Evolutionary conservation across 306 rosid genomes (phyloP), one percentile per base, ranked within the genome.

Genomic region (Quercus cerris): DNA sequence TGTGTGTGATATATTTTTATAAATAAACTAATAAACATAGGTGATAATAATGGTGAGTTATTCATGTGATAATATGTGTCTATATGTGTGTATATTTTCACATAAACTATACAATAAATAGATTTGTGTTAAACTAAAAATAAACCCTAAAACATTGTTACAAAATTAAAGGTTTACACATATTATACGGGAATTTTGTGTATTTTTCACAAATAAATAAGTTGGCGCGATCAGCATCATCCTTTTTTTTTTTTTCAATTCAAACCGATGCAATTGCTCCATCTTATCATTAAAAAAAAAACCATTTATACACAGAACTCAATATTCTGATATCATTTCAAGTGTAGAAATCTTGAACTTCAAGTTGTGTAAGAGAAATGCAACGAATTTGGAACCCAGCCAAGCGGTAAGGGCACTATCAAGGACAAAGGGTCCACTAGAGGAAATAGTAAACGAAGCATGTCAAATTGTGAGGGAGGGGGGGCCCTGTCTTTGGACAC

Each of bases 351-450:
- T 49, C 54, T 49, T 49, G 54, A 49, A 49, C 55, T 71, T 56
- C 58, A 44, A 31, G 61, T 72, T 4, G 9, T 31, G 15, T 4
- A 80, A 54, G 52, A 33, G 10, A 25, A 6, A 78, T 75, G 61
- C 80, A 81, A 41, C 46, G 46, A 41, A 41, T 41, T 77, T 88
- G 89, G 80, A 85, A 81, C 76, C 88, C 67, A 83, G 80, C 78
- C 87, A 56, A 83, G 80, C 52, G 89, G 79, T 77, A 87, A 84
- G 89, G 79, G 15, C 81, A 85, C 80, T 72, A 86, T 86, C 70
- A 88, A 81, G 75, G 81, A 78, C 73, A 72, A 77, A 61, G 28
- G 70, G 87, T 17, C 80, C 84, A 82, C 49, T 7, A 19, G 5
- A 33, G 23, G 27, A 63, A 44, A 44, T 1, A 30, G 19, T 22